Evolutionary conservation across 768 basidiomycete species (phyloP).

Genomic region (Hericium coralloides): DNA sequence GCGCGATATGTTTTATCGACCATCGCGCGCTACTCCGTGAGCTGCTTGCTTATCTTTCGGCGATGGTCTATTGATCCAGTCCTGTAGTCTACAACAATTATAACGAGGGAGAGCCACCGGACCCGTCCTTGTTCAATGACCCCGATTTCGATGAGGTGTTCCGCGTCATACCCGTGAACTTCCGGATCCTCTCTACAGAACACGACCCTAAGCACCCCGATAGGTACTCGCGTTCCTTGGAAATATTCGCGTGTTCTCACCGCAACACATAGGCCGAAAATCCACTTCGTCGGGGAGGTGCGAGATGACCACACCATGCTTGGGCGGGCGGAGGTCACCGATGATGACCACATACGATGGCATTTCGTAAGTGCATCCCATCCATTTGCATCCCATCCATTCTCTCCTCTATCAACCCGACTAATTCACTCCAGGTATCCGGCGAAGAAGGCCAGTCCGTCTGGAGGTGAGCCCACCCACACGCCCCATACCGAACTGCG

Average conservation of each 20-base stretch:
- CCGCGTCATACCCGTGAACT: slow-evolving; percentile 36
- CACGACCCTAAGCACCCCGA: slow-evolving; percentile 39
- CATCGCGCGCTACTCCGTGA: slow-evolving; percentile 56
- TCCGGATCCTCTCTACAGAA: slow-evolving; percentile 33
- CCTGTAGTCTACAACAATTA: slow-evolving; percentile 42
- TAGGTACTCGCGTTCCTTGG: not conserved
- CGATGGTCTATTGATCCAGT: not conserved
- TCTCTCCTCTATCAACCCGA: not conserved
- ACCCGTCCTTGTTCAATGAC: slow-evolving; percentile 41
- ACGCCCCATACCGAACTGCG: not conserved
- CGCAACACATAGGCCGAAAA: slow-evolving; percentile 28
- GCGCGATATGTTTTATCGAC: slow-evolving; percentile 62
- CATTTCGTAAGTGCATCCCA: slow-evolving; percentile 41
- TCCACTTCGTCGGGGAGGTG: slow-evolving; percentile 47
- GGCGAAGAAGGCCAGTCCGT: slow-evolving; percentile 20
- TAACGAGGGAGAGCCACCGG: slow-evolving; percentile 26
- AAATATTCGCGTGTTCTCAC: not conserved
- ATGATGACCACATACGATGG: slow-evolving; percentile 52
- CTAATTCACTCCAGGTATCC: not conserved
- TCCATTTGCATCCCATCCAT: not conserved
- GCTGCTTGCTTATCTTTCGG: slow-evolving; percentile 16
- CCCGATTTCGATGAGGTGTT: slow-evolving; percentile 44
- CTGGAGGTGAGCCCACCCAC: slow-evolving; percentile 11
- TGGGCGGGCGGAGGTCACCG: slow-evolving; percentile 47
- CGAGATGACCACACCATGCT: slow-evolving; percentile 36